Conservation (phyloP, 2,329 filamentous ascomycete genomes). For the Ophiostoma piceae region DNA sequence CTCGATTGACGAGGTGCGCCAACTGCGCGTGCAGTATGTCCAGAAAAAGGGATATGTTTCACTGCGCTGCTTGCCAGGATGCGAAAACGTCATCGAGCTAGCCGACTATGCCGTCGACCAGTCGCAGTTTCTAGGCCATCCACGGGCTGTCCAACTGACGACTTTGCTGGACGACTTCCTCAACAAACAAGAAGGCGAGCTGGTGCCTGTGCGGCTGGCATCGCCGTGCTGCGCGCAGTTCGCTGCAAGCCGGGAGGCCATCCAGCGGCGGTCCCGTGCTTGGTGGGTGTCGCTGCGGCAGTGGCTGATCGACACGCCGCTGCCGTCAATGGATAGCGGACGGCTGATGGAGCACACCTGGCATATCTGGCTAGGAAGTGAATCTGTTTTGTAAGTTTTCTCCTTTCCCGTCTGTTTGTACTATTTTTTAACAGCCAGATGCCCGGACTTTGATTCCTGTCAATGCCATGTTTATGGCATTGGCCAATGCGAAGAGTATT, state of each 20-base stretch:
- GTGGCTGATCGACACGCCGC: constrained; percentile 44
- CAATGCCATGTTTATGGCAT: constrained; percentile 3
- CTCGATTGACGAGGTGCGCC: constrained; percentile 44
- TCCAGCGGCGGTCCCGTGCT: constrained; percentile 37
- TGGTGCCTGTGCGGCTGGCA: constrained; percentile 36
- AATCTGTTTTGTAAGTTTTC: neutral
- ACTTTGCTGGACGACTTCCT: neutral
- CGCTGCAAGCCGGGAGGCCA: constrained; percentile 42
- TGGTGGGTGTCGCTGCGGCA: constrained; percentile 44
- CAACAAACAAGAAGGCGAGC: constrained; percentile 23
- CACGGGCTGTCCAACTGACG: neutral
- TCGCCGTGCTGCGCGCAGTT: constrained; percentile 52
- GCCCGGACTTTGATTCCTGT: neutral
- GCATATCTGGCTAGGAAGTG: constrained; percentile 40
- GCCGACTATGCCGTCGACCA: constrained; percentile 5
- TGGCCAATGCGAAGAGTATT: neutral
- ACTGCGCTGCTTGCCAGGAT: constrained; percentile 45
- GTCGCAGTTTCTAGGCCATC: neutral
- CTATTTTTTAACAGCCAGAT: neutral
- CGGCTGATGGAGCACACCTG: constrained; percentile 50
- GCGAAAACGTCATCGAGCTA: constrained; percentile 31
- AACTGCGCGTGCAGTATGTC: constrained; percentile 48
- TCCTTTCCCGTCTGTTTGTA: neutral
- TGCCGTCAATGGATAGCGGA: constrained; percentile 42
- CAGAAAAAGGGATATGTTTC: constrained; percentile 54